Evolutionary conservation across 257 asterid genomes (phyloP), one percentile per base, ranked within the genome.

Genomic region (Fraxinus americana): DNA sequence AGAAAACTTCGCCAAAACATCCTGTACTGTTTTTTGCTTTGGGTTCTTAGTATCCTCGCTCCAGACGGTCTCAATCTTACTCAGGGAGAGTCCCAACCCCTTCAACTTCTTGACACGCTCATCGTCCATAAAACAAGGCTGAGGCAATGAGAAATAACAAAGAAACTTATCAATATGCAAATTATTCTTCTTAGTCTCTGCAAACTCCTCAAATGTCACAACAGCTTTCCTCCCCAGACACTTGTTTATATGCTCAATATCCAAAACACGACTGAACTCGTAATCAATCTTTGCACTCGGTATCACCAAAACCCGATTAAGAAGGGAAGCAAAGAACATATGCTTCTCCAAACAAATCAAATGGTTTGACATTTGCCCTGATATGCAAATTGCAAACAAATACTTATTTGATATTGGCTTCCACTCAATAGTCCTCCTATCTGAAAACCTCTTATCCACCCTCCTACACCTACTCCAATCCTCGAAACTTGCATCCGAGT

Each of bases 341-440:
- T 93, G 99, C 88, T 92, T 96, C 89, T 93, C 99, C 76, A 96
- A 83, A 83, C 99, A 96, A 80, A 93, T 92, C 91, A 96, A 86
- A 86, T 89, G 99, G 81, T 96, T 96, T 1, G 98, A 96, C 97
- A 96, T 93, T 84, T 96, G 99, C 13, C 99, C 97, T 1, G 98
- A 96, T 23, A 84, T 88, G 54, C 99, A 96, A 65, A 96, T 85
- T 0, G 97, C 97, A 77, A 96, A 88, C 88, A 96, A 86, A 75
- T 89, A 92, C 94, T 91, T 96, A 85, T 86, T 81, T 3, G 91
- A 61, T 79, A 75, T 89, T 35, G 98, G 99, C 67, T 92, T 87
- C 99, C 98, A 96, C 48, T 91, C 97, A 6, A 89, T 81, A 1
- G 95, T 93, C 80, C 74, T 89, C 91, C 93, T 90, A 63, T 83